Evolutionary conservation across 1,139 yeast genomes (phyloP).

Genomic region (Eremothecium gossypii): DNA sequence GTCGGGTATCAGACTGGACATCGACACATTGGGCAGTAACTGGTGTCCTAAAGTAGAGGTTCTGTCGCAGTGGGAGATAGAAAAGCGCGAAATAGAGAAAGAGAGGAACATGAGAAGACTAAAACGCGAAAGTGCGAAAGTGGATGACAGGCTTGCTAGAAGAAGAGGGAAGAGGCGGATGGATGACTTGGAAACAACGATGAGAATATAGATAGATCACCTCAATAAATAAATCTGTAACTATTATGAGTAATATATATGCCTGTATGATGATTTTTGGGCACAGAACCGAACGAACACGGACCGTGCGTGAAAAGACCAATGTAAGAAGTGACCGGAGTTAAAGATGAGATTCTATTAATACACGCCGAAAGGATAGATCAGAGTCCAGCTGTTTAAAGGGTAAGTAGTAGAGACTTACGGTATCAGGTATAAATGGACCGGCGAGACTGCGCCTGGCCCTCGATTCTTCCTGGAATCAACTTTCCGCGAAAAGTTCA

Average conservation of each 20-base stretch:
- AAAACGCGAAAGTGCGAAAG: constrained; percentile 78
- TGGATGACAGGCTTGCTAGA: constrained; percentile 42
- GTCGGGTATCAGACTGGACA: constrained; percentile 59
- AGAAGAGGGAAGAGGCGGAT: constrained; percentile 46
- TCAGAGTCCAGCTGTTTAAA: too few species aligned
- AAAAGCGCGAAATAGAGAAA: constrained; percentile 88
- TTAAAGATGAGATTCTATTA: too few species aligned
- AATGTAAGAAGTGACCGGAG: too few species aligned
- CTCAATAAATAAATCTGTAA: neutral
- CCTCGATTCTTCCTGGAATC: neutral
- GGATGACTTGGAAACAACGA: constrained; percentile 44
- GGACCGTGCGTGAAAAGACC: too few species aligned
- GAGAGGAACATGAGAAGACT: constrained; percentile 85
- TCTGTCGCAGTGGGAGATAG: constrained; percentile 86
- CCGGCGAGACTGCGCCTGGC: too few species aligned
- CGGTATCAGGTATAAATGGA: too few species aligned
- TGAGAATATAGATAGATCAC: constrained; percentile 14
- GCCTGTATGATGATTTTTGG: too few species aligned
- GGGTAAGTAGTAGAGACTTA: too few species aligned
- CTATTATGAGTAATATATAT: neutral
- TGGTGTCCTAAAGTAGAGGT: constrained; percentile 90
- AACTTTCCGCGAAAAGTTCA: constrained; percentile 2
- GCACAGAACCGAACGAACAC: too few species aligned
- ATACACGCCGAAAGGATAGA: too few species aligned
- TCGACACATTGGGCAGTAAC: constrained; percentile 53